These are phyloP conservation scores for Balansia obtecta DNA, from an alignment of 2,329 filamentous ascomycete genomes.

Conservation along the genomic window DNA sequence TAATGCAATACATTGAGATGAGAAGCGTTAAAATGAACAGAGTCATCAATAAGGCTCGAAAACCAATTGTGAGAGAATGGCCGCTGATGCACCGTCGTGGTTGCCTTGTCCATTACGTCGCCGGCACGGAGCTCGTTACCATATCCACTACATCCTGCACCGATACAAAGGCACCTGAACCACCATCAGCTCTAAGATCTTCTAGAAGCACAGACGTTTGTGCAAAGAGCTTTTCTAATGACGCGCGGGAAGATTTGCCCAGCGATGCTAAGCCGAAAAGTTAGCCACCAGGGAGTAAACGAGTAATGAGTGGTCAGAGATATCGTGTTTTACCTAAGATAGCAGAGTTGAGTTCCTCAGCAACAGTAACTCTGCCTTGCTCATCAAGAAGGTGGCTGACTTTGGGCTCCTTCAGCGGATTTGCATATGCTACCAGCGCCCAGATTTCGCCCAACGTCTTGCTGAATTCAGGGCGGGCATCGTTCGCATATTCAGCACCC, in stretches of 20 bases:
- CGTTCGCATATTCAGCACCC: constrained; percentile 61
- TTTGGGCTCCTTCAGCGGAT: constrained; percentile 62
- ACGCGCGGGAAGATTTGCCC: constrained; percentile 78
- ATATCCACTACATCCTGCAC: constrained; percentile 36
- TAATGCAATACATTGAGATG: constrained; percentile 2
- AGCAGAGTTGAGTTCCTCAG: constrained; percentile 87
- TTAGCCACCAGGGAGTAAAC: too few species aligned
- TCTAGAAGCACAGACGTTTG: constrained; percentile 82
- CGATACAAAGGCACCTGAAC: constrained; percentile 70
- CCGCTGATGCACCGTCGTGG: not conserved
- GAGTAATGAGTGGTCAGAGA: too few species aligned
- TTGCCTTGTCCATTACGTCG: not conserved
- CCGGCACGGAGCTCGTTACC: constrained; percentile 20
- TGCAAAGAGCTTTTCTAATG: constrained; percentile 72
- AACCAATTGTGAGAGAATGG: not conserved
- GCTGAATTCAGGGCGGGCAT: constrained; percentile 56
- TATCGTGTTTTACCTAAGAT: constrained; percentile 88
- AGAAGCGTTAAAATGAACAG: not conserved
- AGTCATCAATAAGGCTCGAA: not conserved
- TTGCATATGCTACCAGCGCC: constrained; percentile 73
- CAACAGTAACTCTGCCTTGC: constrained; percentile 62
- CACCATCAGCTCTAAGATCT: constrained; percentile 66
- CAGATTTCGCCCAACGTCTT: constrained; percentile 75
- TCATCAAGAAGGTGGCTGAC: constrained; percentile 69
- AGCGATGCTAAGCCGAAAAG: constrained; percentile 52